Conservation (phyloP, 495 filamentous ascomycete species). For the Podospora appendiculata region DNA sequence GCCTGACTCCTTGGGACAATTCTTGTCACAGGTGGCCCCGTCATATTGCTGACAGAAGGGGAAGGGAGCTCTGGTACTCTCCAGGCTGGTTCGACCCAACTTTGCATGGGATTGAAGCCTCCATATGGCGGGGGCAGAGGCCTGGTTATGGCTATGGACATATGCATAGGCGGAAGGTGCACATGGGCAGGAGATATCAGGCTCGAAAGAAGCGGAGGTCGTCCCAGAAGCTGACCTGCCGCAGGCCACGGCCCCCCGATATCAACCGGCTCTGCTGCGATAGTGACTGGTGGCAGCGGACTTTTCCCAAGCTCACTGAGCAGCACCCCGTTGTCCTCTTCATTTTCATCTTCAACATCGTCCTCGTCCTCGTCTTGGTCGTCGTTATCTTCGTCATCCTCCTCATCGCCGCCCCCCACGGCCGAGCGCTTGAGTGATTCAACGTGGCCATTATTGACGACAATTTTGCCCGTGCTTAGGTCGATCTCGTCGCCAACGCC, state of each 20-base stretch:
- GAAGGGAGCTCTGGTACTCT: slow-evolving; percentile 19
- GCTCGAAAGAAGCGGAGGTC: neutral
- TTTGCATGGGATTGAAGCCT: neutral
- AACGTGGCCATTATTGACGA: slow-evolving; percentile 85
- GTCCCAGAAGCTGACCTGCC: neutral
- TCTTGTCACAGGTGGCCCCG: neutral
- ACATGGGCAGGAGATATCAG: slow-evolving; percentile 9
- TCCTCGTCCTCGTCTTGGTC: slow-evolving; percentile 2
- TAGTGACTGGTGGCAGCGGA: too few species aligned
- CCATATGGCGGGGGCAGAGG: slow-evolving; percentile 1
- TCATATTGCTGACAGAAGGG: neutral
- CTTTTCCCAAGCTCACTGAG: neutral
- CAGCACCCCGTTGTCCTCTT: slow-evolving; percentile 1
- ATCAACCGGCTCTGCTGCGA: neutral
- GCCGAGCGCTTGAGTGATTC: slow-evolving; percentile 32
- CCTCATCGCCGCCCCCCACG: slow-evolving; percentile 31
- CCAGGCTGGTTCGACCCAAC: slow-evolving; percentile 3
- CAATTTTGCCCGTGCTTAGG: slow-evolving; percentile 57
- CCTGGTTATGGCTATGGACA: neutral
- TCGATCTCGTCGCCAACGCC: slow-evolving; percentile 49
- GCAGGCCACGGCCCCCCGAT: slow-evolving; percentile 3
- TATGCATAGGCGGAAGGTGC: slow-evolving; percentile 1
- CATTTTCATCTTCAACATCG: slow-evolving; percentile 17
- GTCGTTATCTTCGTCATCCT: slow-evolving; percentile 31
- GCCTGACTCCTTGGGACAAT: neutral